Base-by-base conservation (phyloP, 225 moss, liverwort and hornwort genomes). In the Thuidium tamariscinum region DNA sequence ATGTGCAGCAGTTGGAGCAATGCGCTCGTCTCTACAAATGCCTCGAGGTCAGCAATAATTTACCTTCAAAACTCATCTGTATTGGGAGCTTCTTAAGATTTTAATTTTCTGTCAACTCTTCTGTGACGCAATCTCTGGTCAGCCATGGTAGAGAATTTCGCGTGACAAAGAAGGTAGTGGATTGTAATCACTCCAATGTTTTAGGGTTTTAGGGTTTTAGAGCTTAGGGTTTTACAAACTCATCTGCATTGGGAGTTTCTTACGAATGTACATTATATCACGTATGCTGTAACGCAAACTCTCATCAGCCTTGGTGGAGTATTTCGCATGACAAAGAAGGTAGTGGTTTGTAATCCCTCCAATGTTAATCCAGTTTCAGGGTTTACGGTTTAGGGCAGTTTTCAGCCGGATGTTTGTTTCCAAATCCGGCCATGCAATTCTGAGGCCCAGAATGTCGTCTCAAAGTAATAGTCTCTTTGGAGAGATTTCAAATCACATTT, bases 11-110 rank as follows among this genome's bases (percentile, higher is more conserved):
- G 86, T 55, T 93, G 86, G 84, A 89, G 84, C 81, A 90, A 54
- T 92, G 93, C 65, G 93, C 90, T 84, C 90, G 84, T 34, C 88
- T 88, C 48, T 93, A 93, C 88, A 93, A 93, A 69, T 90, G 90
- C 86, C 91, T 91, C 68, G 91, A 91, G 91, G 91, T 77, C 19
- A 76, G 36, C 8, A 29, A 4, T 1, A 16, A 42, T 49, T 39
- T 32, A 16, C 20, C 44, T 17, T 59, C 30, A 17, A 30, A 62
- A 55, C 6, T 20, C 78, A 57, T 71, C 70, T 68, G 19, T 14
- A 34, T 12, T 59, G 11, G 44, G 21, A 61, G 13, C 23, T 61
- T 51, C 21, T 56, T 19, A 14, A 13, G 41, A 44, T 42, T 46
- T 5, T 13, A 14, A 25, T 62, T n/a, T 72, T 23, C 41, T 73